Conservation (phyloP, 106 monocot species). For the Dendrobium huoshanense region DNA sequence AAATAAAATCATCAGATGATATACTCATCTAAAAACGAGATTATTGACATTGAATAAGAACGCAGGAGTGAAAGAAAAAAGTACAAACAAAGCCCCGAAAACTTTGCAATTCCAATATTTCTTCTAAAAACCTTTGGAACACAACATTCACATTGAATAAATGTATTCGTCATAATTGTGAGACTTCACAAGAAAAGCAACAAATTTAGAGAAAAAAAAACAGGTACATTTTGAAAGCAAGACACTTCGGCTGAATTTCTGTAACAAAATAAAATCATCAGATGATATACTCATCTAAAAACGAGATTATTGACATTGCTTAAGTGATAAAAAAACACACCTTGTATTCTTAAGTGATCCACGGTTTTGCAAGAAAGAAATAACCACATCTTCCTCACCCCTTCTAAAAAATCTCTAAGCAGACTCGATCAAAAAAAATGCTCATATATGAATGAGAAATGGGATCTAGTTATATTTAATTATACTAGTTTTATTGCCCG, state of each 20-base stretch:
- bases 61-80: too few species aligned
- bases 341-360: background rate
- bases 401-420: background rate
- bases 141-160: background rate
- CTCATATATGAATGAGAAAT: background rate
- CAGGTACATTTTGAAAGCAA: background rate
- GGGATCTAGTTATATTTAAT: background rate
- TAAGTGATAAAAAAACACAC: background rate
- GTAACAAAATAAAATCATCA: background rate
- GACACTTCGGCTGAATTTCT: background rate
- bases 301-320: background rate
- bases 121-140: background rate
- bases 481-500: too few species aligned
- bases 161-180: background rate
- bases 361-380: slow-evolving; percentile 1
- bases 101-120: background rate
- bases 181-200: background rate
- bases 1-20: background rate
- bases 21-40: background rate
- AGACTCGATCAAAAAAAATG: background rate
- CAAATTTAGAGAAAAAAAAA: background rate
- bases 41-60: background rate
- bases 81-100: background rate
- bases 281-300: background rate
- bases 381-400: background rate